Evolutionary conservation across 2,329 filamentous ascomycete genomes (phyloP), one percentile per base, ranked within the genome.

Genomic region (Epichloe amarillans): DNA sequence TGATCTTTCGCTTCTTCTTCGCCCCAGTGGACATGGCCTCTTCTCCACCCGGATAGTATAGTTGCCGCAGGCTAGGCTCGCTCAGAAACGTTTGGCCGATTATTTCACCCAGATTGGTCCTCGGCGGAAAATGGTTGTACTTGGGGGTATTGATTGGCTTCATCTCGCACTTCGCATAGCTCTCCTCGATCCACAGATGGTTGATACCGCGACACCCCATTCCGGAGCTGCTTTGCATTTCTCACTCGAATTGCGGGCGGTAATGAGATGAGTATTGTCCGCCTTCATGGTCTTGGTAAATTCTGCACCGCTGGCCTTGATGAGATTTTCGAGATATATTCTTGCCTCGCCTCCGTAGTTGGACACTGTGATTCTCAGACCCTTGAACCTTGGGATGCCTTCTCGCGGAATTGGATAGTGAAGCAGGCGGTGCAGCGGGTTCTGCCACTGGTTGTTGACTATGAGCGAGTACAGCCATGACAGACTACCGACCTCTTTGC

Each of bases 131-230:
- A 62, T 89, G 83, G 1, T 79, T 88, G 63, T 95, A 98, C 55
- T 84, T 83, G 8, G 77, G 73, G 48, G 86, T 79, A 4, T 85
- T 84, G 21, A 90, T 70, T 0, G 80, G 79, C 63, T 88, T 84
- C 52, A 84, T 72, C 61, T 86, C 77, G 71, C 89, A 95, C 63
- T 86, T 88, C 2, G 91, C 88, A 62, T 97, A 98, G 66, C 89
- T 94, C 62, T 98, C 93, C 66, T 98, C 93, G 44, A 98, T 77
- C 93, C 93, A 98, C 1, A 98, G 75, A 64, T 98, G 93, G 64
- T 97, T 98, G 59, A 95, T 73, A 59, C 84, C 51, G 88, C 73
- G 50, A 97, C 83, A 49, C 85, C 84, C 93, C 93, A 98, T 68
- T 97, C 93, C 54, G 81, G 79, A 0, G 93, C 93, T 1, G 93